phyloP scores from a whole-genome alignment of 257 asterid genomes.

The Marsdenia floribunda region DNA sequence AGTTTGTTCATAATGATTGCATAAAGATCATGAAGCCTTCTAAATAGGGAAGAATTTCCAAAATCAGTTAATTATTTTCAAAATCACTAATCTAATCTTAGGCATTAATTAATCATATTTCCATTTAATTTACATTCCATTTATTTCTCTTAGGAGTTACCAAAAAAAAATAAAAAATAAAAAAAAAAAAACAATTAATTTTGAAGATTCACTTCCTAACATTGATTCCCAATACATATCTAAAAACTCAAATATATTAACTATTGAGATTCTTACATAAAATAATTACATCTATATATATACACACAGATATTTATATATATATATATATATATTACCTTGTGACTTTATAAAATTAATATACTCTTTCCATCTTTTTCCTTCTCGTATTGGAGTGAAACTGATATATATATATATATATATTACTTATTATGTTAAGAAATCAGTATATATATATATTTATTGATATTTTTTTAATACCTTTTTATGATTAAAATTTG shows the following conservation, averaged over 20 bases:
- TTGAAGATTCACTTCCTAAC: conserved; percentile 9
- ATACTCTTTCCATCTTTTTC: too few relatives aligned
- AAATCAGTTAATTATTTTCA: background rate
- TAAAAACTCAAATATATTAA: background rate
- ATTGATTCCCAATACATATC: background rate
- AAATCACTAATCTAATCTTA: background rate
- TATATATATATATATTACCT: too few relatives aligned
- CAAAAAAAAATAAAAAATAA: background rate
- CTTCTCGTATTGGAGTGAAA: too few relatives aligned
- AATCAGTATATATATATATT: too few relatives aligned
- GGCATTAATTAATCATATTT: conserved; percentile 3
- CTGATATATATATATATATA: too few relatives aligned
- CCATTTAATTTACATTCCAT: background rate
- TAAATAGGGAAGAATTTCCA: background rate
- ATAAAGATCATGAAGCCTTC: background rate
- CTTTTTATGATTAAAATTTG: too few relatives aligned
- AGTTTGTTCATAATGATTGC: background rate
- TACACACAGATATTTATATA: too few relatives aligned
- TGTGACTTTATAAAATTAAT: too few relatives aligned
- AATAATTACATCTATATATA: too few relatives aligned
- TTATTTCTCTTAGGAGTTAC: conserved; percentile 9
- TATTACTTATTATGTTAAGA: too few relatives aligned
- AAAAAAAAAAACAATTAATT: conserved; percentile 6
- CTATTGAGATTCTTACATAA: background rate
- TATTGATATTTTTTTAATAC: too few relatives aligned